Percentiles rank a stretch among this genome's conserved stretches.
These are phyloP conservation scores for Rheum nobile DNA, from an alignment of 148 eudicot genomes.

Conservation along the genomic window DNA sequence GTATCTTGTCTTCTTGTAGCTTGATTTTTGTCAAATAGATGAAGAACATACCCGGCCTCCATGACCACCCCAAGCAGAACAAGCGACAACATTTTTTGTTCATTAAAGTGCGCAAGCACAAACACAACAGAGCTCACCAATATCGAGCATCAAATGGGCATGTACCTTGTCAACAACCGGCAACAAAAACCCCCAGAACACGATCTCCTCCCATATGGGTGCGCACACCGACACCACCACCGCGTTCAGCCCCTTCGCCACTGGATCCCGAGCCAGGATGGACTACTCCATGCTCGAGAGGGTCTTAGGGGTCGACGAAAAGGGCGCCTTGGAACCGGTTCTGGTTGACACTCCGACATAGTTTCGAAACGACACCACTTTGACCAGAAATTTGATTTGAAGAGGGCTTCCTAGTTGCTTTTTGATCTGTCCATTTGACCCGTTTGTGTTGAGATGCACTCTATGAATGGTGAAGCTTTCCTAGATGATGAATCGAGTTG, in stretches of 20 bases:
- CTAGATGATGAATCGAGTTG: no score
- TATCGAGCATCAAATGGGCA: constrained; percentile 80
- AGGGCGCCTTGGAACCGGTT: constrained; percentile 43
- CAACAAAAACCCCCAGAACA: constrained; percentile 73
- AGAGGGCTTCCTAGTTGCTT: no score
- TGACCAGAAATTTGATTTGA: no score
- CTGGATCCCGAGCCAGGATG: constrained; percentile 59
- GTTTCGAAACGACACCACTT: no score
- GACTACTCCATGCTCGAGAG: constrained; percentile 76
- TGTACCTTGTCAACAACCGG: constrained; percentile 78
- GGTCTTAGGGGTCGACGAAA: constrained; percentile 60
- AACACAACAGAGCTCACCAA: constrained; percentile 65
- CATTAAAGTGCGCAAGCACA: constrained; percentile 78
- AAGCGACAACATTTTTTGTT: constrained; percentile 69
- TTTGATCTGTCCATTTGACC: no score
- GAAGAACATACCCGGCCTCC: no score
- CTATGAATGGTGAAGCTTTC: no score
- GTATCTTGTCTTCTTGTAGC: no score
- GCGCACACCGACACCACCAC: constrained; percentile 72
- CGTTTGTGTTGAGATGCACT: no score
- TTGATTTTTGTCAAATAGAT: no score
- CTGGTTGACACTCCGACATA: no score
- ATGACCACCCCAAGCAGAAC: constrained; percentile 70
- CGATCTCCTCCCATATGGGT: constrained; percentile 78
- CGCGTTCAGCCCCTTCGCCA: constrained; percentile 65